These are phyloP conservation scores for Cardiospermum halicacabum DNA, from an alignment of 345 rosid genomes.

Conservation along the genomic window DNA sequence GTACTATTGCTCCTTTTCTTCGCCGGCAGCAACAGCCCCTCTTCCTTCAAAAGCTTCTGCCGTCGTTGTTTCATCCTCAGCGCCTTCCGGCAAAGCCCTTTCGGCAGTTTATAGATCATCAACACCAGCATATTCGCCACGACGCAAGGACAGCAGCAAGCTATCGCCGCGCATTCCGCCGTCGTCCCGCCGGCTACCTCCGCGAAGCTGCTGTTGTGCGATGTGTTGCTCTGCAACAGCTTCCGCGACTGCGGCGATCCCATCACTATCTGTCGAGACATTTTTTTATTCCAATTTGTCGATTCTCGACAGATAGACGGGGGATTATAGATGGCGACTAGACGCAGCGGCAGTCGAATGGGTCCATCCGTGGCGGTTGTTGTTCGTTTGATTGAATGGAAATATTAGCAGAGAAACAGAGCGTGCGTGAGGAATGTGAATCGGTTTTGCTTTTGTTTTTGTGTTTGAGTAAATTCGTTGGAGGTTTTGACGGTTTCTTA, in stretches of 20 bases:
- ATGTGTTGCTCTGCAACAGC: constrained; percentile 14
- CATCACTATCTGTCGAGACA: constrained; percentile 9
- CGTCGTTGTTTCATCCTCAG: constrained; percentile 29
- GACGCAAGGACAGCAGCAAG: constrained; percentile 71
- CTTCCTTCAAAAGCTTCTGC: constrained; percentile 26
- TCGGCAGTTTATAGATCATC: constrained; percentile 56
- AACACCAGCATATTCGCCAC: constrained; percentile 46
- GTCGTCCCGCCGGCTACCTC: constrained; percentile 51
- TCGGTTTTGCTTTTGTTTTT: too few species aligned
- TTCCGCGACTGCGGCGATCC: neutral
- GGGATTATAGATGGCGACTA: too few species aligned
- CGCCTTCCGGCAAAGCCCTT: constrained; percentile 48
- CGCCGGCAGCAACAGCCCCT: constrained; percentile 32
- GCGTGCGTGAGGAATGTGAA: too few species aligned
- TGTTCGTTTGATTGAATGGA: too few species aligned
- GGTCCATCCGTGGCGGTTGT: too few species aligned
- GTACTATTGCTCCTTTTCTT: neutral
- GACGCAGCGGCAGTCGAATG: too few species aligned
- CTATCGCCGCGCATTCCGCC: constrained; percentile 71
- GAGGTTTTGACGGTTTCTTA: too few species aligned
- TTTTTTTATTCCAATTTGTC: too few species aligned
- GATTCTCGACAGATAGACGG: too few species aligned
- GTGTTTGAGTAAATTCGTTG: too few species aligned
- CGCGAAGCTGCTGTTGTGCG: constrained; percentile 24
- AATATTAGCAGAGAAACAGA: too few species aligned